These are phyloP conservation scores for Trichoderma asperellum DNA, from an alignment of 2,329 filamentous ascomycete species.

Conservation along the genomic window DNA sequence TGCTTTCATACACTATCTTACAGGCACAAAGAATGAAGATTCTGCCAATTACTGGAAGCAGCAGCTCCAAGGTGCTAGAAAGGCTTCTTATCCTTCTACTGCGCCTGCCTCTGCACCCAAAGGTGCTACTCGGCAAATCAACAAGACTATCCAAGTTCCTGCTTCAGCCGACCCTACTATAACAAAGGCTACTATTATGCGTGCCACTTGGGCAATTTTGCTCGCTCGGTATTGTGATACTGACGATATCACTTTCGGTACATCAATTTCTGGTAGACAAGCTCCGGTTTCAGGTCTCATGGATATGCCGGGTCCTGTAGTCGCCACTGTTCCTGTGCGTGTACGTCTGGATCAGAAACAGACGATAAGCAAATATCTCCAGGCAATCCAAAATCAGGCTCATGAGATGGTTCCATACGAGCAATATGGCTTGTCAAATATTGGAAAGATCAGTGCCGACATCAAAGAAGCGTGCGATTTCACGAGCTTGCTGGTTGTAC, in stretches of 20 bases:
- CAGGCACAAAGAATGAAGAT: neutral
- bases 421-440: constrained; percentile 31
- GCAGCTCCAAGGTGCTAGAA: constrained; percentile 2
- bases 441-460: constrained; percentile 18
- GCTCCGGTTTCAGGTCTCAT: constrained; percentile 28
- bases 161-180: neutral
- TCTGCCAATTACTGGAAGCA: constrained; percentile 11
- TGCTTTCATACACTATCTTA: constrained; percentile 9
- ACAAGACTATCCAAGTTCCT: constrained; percentile 2
- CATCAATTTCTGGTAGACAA: constrained; percentile 32
- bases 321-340: constrained; percentile 32
- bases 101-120: neutral
- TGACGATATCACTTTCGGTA: constrained; percentile 34
- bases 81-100: constrained; percentile 5
- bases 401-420: constrained; percentile 34
- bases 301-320: constrained; percentile 30
- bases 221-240: constrained; percentile 31
- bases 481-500: constrained; percentile 22
- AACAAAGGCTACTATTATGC: constrained; percentile 30
- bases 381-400: constrained; percentile 31
- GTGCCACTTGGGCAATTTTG: constrained; percentile 34
- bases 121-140: neutral
- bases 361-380: constrained; percentile 19
- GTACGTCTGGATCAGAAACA: constrained; percentile 26
- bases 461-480: constrained; percentile 16